Conservation (phyloP, 257 asterid species). For the Solanum habrochaites region DNA sequence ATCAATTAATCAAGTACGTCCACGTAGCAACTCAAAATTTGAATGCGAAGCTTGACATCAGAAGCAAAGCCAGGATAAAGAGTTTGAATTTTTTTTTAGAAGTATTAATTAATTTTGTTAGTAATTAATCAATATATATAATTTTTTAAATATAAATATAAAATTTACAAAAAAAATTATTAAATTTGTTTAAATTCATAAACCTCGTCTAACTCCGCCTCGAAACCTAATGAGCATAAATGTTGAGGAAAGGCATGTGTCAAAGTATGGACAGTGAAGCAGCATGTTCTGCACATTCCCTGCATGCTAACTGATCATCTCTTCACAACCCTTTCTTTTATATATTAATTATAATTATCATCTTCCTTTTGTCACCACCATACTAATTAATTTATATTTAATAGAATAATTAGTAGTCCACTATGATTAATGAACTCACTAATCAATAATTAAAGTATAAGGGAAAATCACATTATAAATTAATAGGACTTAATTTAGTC, state of each 20-base stretch:
- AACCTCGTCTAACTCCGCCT: accelerated
- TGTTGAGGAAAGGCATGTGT: slow-evolving; percentile 29
- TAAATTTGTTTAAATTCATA: accelerated
- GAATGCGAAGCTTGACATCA: not conserved
- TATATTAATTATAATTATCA: too few species aligned
- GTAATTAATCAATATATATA: too few species aligned
- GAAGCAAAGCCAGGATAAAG: too few species aligned
- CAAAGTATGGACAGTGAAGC: slow-evolving; percentile 52
- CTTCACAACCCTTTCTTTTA: too few species aligned
- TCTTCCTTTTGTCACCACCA: not conserved
- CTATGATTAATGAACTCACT: not conserved
- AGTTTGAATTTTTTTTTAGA: too few species aligned
- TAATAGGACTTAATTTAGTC: slow-evolving; percentile 11
- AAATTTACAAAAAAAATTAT: too few species aligned
- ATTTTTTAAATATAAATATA: too few species aligned
- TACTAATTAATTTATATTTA: not conserved
- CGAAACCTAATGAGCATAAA: not conserved
- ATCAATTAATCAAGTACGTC: not conserved
- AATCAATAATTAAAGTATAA: not conserved
- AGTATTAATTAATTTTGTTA: too few species aligned
- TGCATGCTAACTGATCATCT: slow-evolving; percentile 28
- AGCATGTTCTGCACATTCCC: slow-evolving; percentile 98
- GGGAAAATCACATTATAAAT: not conserved
- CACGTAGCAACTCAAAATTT: not conserved
- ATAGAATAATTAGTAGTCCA: not conserved